Evolutionary conservation across 2,329 filamentous ascomycete species (phyloP), one percentile per base, ranked within the genome.

Genomic region (Cladosporium sp.): DNA sequence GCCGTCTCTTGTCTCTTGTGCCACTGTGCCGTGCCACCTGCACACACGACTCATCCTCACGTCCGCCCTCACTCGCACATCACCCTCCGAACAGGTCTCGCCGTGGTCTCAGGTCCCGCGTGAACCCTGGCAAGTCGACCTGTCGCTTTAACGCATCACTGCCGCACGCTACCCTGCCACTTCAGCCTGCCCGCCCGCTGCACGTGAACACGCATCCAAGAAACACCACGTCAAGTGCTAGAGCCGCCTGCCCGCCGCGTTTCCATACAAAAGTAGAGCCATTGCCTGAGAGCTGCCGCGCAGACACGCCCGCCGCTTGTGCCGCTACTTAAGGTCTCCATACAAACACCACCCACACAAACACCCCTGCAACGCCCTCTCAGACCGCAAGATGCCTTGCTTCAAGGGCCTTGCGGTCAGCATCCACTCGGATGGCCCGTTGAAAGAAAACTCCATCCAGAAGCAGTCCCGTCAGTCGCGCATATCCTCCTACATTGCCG

Each of bases 391-490:
- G 65, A 89, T 89, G 94, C 94, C 94, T 79, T 97, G 92, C 85
- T 99, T 97, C 80, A 96, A 97, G 81, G 94, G 94, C 77, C 91
- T 99, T 77, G 93, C 94, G 69, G 93, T 97, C 73, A 96, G 90
- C 83, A 95, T 97, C 74, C 94, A 99, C 78, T 86, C 84, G 44
- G 80, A 83, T 65, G 85, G 85, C 44, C 92, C 94, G 64, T 85
- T 99, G 64, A 82, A 91, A 61, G 94, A 99, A 77, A 88, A 96
- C 78, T 93, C 92, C 68, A 89, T 97, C 67, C 93, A 97, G 78
- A 94, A 91, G 73, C 91, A 97, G 75, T 91, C 90, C 58, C 88
- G 91, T 68, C 83, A 91, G 62, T 92, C 90, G 62, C 89, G 94
- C 70, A 97, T 99, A 77, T 96, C 91, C 72, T 91, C 90, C 68